Percentiles rank a stretch among this genome's conserved stretches.
Conservation (phyloP, 2,329 filamentous ascomycete genomes). For the Alternaria alternata region DNA sequence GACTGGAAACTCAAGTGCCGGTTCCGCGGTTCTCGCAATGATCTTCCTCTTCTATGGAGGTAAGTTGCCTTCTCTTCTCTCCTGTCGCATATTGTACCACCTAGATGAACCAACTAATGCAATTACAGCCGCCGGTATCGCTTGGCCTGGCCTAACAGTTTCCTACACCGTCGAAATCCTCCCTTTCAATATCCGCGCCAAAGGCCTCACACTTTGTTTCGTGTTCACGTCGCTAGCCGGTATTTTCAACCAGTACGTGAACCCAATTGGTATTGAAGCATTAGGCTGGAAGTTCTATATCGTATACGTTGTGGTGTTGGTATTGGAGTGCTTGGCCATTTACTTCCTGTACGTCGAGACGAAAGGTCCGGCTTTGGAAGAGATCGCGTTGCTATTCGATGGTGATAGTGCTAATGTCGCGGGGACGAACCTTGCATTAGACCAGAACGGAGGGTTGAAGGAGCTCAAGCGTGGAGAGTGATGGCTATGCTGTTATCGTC, state of each 20-base stretch:
- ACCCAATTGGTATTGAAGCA: neutral
- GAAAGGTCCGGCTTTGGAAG: slow-evolving; percentile 29
- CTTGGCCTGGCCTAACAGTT: neutral
- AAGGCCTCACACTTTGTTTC: neutral
- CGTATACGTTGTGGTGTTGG: slow-evolving; percentile 39
- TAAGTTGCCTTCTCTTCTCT: neutral
- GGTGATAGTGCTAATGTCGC: slow-evolving; percentile 4
- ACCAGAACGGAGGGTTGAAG: neutral
- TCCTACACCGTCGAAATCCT: neutral
- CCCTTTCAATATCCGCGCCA: neutral
- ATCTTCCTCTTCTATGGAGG: neutral
- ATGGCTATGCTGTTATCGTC: no score
- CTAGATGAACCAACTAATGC: no score
- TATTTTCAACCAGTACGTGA: neutral
- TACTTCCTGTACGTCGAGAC: slow-evolving; percentile 36
- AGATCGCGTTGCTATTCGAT: slow-evolving; percentile 32
- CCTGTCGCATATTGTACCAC: no score
- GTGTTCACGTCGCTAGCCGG: neutral
- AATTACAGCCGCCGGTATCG: neutral
- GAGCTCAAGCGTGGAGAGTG: neutral
- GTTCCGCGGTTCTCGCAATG: neutral
- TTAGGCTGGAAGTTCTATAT: slow-evolving; percentile 18
- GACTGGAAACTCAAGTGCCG: neutral
- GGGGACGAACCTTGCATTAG: neutral
- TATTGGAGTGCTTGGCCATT: slow-evolving; percentile 30